Conservation (phyloP, 2,329 filamentous ascomycete genomes). For the Paraphoma chrysanthemicola region DNA sequence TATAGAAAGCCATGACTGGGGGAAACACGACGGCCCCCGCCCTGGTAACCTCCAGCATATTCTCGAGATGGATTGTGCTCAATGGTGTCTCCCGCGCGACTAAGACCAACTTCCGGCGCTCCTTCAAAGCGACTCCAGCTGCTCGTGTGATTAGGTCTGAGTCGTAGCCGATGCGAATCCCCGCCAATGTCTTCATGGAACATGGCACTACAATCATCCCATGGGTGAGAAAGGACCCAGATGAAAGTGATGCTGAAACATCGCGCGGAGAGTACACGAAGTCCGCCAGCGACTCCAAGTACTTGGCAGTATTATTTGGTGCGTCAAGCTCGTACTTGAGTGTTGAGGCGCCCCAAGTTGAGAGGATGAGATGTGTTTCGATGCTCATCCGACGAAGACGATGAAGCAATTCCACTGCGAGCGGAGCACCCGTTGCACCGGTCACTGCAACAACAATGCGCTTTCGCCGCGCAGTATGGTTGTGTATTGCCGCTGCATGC, state of each 20-base stretch:
- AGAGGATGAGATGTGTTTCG: slow-evolving; percentile 54
- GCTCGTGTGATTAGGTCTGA: slow-evolving; percentile 56
- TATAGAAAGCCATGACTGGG: slow-evolving; percentile 21
- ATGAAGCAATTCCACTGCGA: slow-evolving; percentile 53
- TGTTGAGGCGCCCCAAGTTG: slow-evolving; percentile 58
- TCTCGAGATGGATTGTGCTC: slow-evolving; percentile 53
- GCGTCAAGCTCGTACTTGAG: slow-evolving; percentile 17
- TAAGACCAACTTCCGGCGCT: slow-evolving; percentile 53
- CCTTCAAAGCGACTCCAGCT: slow-evolving; percentile 58
- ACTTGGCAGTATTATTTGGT: slow-evolving; percentile 3
- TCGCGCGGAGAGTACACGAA: slow-evolving; percentile 51
- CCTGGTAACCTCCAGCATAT: slow-evolving; percentile 38
- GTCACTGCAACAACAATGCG: slow-evolving; percentile 58
- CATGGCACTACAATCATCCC: slow-evolving; percentile 59
- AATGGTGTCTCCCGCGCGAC: slow-evolving; percentile 46
- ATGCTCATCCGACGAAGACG: slow-evolving; percentile 41
- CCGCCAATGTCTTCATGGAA: slow-evolving; percentile 58
- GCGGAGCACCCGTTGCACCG: slow-evolving; percentile 57
- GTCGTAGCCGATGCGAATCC: slow-evolving; percentile 50
- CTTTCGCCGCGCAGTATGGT: background rate
- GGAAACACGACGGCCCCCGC: slow-evolving; percentile 15
- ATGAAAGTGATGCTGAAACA: slow-evolving; percentile 52
- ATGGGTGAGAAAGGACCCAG: slow-evolving; percentile 53
- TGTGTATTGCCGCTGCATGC: too few relatives aligned
- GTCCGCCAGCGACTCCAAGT: slow-evolving; percentile 9